phyloP scores from a whole-genome alignment of 768 basidiomycete genomes.

The Pisolithus orientalis region DNA sequence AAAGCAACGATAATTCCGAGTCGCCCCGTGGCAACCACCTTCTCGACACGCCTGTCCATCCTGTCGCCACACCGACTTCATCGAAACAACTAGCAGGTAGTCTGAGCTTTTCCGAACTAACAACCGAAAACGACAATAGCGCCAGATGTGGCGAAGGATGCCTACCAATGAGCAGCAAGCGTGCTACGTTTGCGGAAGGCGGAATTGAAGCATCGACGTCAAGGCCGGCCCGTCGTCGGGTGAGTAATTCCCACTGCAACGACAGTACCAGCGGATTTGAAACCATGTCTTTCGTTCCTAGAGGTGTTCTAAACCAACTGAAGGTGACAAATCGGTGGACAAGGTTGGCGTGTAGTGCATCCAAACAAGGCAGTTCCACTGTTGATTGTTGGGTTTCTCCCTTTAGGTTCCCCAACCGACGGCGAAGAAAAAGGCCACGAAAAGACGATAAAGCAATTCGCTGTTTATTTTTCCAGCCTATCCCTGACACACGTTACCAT shows the following conservation, averaged over 20 bases:
- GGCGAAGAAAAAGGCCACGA: constrained; percentile 18
- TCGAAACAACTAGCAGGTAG: too few species aligned
- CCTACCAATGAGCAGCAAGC: constrained; percentile 14
- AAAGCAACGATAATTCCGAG: constrained; percentile 21
- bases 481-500: neutral
- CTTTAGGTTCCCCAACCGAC: constrained; percentile 3
- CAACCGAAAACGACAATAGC: constrained; percentile 22
- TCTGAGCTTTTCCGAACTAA: constrained; percentile 14
- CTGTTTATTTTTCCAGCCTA: neutral
- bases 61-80: neutral
- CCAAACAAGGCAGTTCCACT: neutral
- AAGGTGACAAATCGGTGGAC: constrained; percentile 11
- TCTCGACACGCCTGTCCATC: constrained; percentile 7
- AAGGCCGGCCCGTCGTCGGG: constrained; percentile 24
- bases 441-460: constrained; percentile 17
- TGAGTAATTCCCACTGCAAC: constrained; percentile 5
- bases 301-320: constrained; percentile 18
- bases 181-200: constrained; percentile 18
- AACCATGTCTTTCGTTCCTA: constrained; percentile 3
- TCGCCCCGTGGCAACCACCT: constrained; percentile 6
- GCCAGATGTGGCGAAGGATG: constrained; percentile 17
- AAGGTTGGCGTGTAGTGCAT: constrained; percentile 14
- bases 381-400: constrained; percentile 4
- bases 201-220: constrained; percentile 12
- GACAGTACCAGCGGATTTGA: neutral